Base-by-base conservation (phyloP, 164 flowering plant species). In the Litsea cubeba region DNA sequence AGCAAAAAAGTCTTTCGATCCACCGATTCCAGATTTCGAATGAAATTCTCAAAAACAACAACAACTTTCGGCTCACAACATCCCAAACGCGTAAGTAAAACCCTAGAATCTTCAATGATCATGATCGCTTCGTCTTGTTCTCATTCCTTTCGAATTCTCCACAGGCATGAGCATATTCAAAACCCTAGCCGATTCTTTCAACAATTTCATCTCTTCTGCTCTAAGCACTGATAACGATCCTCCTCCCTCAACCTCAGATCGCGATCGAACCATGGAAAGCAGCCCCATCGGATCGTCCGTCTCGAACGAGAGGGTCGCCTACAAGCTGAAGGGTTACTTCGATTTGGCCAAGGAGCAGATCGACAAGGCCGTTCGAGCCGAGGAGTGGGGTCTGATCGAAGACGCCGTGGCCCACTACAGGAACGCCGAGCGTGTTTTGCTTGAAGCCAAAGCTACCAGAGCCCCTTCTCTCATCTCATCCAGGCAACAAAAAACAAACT, bases 371-470 rank as follows among this genome's bases (percentile, higher is more conserved):
- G 88, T 96, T 71, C 82, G 95, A 65, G 95, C 97, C 0, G 99
- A 96, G 76, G 99, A 96, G 68, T 96, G 98, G 99, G 98, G 97
- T 15, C 78, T 96, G 51, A 66, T 70, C 6, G 98, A 96, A 49
- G 98, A 96, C 22, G 98, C 98, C 1, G 74, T 94, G 26, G 54
- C 79, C 71, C 90, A 92, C 65, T 96, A 94, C 74, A 85, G 68
- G 57, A 90, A 83, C 63, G 99, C 97, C 5, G 88, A 85, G 71
- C 83, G 89, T 0, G 85, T 96, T 2, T 80, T 96, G 62, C 62
- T 76, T 18, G 99, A 96, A 83, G 97, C 91, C 20, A 85, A 79
- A 75, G 85, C 97, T 0, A 88, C 90, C 8, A 83, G 89, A 20
- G 82, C 82, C 14, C 97, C 97, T 62, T 86, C 92, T 15, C 82